These are phyloP conservation scores for Nakazawaea ishiwadae DNA, from an alignment of 805 yeast genomes.

Conservation along the genomic window DNA sequence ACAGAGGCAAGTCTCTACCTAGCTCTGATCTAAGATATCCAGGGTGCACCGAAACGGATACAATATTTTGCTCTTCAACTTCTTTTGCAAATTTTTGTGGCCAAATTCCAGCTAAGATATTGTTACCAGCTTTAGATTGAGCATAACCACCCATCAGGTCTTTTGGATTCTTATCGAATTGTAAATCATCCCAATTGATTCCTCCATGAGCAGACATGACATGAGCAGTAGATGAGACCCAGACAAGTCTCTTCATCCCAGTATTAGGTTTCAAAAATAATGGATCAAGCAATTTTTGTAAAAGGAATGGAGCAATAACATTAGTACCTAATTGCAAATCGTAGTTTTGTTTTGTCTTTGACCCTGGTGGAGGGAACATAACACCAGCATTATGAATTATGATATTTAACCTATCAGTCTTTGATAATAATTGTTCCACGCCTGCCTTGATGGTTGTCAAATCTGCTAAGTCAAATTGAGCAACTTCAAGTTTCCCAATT, in stretches of 20 bases:
- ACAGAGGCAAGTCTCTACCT: neutral
- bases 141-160: conserved; percentile 21
- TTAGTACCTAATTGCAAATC: conserved; percentile 46
- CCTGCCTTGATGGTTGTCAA: conserved; percentile 36
- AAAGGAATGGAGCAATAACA: conserved; percentile 39
- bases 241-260: conserved; percentile 31
- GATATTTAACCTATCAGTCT: conserved; percentile 27
- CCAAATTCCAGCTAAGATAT: conserved; percentile 32
- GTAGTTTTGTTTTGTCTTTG: conserved; percentile 36
- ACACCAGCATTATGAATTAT: conserved; percentile 42
- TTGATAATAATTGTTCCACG: conserved; percentile 21
- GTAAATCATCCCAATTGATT: conserved; percentile 7
- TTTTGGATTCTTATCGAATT: neutral
- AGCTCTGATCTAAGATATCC: conserved; percentile 22
- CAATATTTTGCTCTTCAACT: conserved; percentile 23
- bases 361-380: conserved; percentile 32
- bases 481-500: conserved; percentile 18
- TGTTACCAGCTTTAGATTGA: conserved; percentile 33
- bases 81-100: conserved; percentile 20
- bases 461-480: conserved; percentile 35
- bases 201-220: conserved; percentile 20
- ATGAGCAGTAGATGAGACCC: conserved; percentile 39
- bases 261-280: conserved; percentile 26
- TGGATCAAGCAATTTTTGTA: conserved; percentile 35
- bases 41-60: conserved; percentile 31